phyloP scores from a whole-genome alignment of 2,329 filamentous ascomycete species.

The Botryosphaeria dothidea region DNA sequence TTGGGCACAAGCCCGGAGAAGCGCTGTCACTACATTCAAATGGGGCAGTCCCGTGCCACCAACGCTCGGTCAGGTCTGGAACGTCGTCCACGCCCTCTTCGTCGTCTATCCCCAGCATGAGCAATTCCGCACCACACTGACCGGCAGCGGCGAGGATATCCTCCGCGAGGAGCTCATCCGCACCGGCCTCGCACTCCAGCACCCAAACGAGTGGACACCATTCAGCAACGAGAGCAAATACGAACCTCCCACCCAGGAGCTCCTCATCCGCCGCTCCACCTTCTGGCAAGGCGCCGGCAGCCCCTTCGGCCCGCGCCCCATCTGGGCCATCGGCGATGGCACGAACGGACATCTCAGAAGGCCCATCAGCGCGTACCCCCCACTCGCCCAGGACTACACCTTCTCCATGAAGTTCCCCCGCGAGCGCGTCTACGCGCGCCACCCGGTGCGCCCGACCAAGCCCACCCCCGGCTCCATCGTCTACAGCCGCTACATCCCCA shows the following conservation, averaged over 20 bases:
- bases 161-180: conserved; percentile 39
- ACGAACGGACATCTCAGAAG: too few species aligned
- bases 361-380: conserved; percentile 25
- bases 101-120: conserved; percentile 46
- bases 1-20: conserved; percentile 49
- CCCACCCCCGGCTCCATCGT: conserved; percentile 68
- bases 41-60: conserved; percentile 43
- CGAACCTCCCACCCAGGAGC: conserved; percentile 31
- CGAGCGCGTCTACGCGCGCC: conserved; percentile 60
- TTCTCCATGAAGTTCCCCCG: conserved; percentile 49
- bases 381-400: conserved; percentile 42
- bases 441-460: conserved; percentile 72
- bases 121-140: conserved; percentile 45
- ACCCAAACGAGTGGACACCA: too few species aligned
- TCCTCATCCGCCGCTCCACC: conserved; percentile 54
- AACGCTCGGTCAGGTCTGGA: conserved; percentile 49
- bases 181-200: conserved; percentile 33
- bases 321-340: conserved; percentile 41
- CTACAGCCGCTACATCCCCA: conserved; percentile 78
- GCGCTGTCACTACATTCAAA: conserved; percentile 43
- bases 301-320: conserved; percentile 43
- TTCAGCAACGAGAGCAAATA: conserved; percentile 22
- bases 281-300: conserved; percentile 49
- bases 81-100: conserved; percentile 48
- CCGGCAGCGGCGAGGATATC: conserved; percentile 41